These are phyloP conservation scores for Ploettnerulaceae sp. DNA, from an alignment of 2,329 filamentous ascomycete species.

Conservation along the genomic window DNA sequence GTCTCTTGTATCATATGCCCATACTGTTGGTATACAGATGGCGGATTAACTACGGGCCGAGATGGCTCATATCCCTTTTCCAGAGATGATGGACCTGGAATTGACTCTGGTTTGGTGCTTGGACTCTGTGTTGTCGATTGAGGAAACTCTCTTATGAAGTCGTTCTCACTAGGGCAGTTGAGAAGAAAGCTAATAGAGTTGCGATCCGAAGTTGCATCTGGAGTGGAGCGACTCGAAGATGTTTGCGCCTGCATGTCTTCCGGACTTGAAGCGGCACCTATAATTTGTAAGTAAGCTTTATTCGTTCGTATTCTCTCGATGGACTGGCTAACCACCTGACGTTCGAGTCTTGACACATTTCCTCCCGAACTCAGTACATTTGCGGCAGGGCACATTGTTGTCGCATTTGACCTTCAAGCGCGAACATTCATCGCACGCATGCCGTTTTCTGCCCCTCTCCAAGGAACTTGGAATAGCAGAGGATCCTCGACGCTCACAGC, in stretches of 20 bases:
- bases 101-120: conserved; percentile 13
- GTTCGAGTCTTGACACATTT: conserved; percentile 29
- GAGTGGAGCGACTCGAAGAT: conserved; percentile 14
- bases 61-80: conserved; percentile 11
- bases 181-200: conserved; percentile 34
- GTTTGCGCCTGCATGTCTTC: conserved; percentile 21
- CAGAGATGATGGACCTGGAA: conserved; percentile 7
- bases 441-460: conserved; percentile 33
- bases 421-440: conserved; percentile 34
- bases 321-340: conserved; percentile 16
- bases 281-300: conserved; percentile 10
- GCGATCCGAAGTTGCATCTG: conserved; percentile 29
- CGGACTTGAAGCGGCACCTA: conserved; percentile 23
- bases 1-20: conserved; percentile 18
- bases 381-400: conserved; percentile 31
- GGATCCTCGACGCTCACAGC: conserved; percentile 30
- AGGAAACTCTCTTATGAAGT: conserved; percentile 32
- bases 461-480: conserved; percentile 32
- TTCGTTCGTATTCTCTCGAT: background rate
- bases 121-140: conserved; percentile 27
- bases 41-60: background rate
- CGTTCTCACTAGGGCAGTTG: conserved; percentile 28
- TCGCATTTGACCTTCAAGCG: conserved; percentile 35
- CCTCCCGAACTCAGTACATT: conserved; percentile 33
- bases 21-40: conserved; percentile 15